phyloP scores from a whole-genome alignment of 768 basidiomycete genomes.

The Nevesoporus exiguus region DNA sequence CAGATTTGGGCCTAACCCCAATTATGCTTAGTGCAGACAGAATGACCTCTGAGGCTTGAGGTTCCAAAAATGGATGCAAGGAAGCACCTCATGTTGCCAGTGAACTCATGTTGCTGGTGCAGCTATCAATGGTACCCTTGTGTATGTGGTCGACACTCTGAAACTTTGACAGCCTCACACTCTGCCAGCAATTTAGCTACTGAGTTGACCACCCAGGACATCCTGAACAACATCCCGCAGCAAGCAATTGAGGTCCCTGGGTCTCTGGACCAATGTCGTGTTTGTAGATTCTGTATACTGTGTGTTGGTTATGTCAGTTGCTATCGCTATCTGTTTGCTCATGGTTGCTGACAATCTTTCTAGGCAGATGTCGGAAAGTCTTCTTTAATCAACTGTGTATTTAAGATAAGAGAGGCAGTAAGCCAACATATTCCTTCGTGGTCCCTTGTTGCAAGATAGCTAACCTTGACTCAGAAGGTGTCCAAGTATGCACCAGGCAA shows the following conservation, averaged over 20 bases:
- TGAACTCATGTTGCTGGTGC: too few species aligned
- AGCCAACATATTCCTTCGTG: neutral
- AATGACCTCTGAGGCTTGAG: too few species aligned
- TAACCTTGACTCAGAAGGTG: neutral
- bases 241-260: neutral
- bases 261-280: neutral
- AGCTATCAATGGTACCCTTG: neutral
- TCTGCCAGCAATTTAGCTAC: neutral
- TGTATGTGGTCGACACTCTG: neutral
- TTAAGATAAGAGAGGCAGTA: neutral
- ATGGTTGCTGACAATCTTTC: neutral
- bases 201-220: neutral
- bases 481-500: conserved; percentile 1
- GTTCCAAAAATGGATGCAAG: neutral
- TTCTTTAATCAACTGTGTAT: neutral
- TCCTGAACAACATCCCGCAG: neutral
- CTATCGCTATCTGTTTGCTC: too few species aligned
- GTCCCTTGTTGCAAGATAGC: neutral
- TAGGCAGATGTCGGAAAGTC: neutral
- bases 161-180: neutral
- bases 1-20: too few species aligned
- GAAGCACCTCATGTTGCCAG: neutral
- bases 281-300: neutral
- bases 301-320: neutral
- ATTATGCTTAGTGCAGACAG: too few species aligned